Conservation (phyloP, 306 rosid species). For the Glycine soja region DNA sequence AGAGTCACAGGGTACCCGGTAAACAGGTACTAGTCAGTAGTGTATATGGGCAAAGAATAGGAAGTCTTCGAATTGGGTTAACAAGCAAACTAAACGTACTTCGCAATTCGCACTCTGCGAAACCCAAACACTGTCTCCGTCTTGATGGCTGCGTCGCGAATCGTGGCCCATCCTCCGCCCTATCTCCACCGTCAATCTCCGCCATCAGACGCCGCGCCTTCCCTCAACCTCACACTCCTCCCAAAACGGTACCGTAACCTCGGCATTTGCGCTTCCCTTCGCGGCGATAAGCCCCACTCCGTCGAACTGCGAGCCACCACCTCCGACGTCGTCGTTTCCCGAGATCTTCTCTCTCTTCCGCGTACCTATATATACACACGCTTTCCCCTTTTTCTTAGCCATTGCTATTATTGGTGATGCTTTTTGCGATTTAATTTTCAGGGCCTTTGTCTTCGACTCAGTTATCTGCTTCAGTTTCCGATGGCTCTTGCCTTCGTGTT, state of each 20-base stretch:
- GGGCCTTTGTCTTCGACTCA: conserved; percentile 80
- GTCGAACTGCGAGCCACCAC: conserved; percentile 48
- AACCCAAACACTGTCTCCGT: conserved; percentile 1
- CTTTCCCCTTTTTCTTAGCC: not conserved
- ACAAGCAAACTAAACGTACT: no score
- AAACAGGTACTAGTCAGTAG: no score
- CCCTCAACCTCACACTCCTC: conserved; percentile 32
- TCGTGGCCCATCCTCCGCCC: conserved; percentile 41
- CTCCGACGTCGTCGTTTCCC: conserved; percentile 49
- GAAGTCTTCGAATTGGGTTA: not conserved
- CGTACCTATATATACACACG: conserved; percentile 26
- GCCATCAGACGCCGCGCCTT: conserved; percentile 23
- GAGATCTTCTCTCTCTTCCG: conserved; percentile 71
- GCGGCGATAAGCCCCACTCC: conserved; percentile 39
- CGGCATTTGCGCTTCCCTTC: conserved; percentile 48
- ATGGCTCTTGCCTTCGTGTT: conserved; percentile 80
- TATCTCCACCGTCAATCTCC: conserved; percentile 47
- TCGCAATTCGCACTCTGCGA: not conserved
- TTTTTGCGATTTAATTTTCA: conserved; percentile 44
- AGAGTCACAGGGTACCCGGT: no score
- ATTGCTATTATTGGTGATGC: not conserved
- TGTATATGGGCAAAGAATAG: no score
- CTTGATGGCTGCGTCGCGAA: conserved; percentile 56
- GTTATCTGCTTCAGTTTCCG: conserved; percentile 58
- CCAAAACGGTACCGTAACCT: conserved; percentile 51